Conservation (phyloP, 495 filamentous ascomycete genomes). For the Pyrenopolyporus hunteri region DNA sequence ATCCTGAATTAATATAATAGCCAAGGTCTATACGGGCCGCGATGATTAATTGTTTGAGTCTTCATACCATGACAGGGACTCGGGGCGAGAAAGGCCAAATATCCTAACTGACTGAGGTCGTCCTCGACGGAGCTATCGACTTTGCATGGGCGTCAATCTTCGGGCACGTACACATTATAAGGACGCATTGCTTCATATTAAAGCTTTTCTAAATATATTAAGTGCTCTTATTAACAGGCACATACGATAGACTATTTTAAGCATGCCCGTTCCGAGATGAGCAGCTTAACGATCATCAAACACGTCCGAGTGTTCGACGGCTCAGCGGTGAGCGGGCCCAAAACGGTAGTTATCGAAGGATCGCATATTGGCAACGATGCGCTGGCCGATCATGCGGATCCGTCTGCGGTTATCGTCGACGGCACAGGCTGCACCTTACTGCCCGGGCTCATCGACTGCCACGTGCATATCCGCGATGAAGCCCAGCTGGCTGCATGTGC, state of each 20-base stretch:
- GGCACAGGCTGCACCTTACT: slow-evolving; percentile 55
- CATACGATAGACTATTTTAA: neutral
- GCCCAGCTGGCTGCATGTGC: slow-evolving; percentile 39
- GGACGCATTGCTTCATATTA: neutral
- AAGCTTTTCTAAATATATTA: neutral
- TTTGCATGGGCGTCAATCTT: no score
- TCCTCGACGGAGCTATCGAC: no score
- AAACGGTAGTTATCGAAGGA: slow-evolving; percentile 25
- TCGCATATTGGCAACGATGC: slow-evolving; percentile 25
- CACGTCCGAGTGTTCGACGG: slow-evolving; percentile 34
- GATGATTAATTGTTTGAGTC: no score
- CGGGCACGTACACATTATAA: neutral
- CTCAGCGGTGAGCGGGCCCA: slow-evolving; percentile 14
- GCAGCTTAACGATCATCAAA: slow-evolving; percentile 22
- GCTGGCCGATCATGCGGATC: slow-evolving; percentile 14
- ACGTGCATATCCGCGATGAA: slow-evolving; percentile 60
- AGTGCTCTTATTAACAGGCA: neutral
- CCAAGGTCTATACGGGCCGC: no score
- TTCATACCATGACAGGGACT: no score
- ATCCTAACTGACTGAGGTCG: no score
- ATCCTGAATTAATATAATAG: no score
- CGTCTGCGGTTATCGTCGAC: slow-evolving; percentile 42
- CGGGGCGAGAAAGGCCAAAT: no score
- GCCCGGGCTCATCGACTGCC: slow-evolving; percentile 64
- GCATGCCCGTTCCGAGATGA: neutral